Evolutionary conservation across 192 early-diverging fungal genomes (phyloP).

Genomic region (Neocallimastix lanati): DNA sequence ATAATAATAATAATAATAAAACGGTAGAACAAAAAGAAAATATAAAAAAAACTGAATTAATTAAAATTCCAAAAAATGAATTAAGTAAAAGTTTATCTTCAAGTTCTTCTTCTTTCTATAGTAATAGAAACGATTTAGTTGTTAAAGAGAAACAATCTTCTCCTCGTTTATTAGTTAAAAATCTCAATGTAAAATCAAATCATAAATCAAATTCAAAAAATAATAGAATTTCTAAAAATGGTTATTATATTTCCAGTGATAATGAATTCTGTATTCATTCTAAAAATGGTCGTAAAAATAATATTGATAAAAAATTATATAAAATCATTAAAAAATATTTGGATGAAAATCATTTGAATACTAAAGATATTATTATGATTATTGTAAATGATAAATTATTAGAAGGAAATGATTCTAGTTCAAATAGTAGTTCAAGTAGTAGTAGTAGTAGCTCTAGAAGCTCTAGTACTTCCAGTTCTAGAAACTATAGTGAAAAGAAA

Average conservation of each 20-base stretch:
- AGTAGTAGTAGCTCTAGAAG: too few relatives aligned
- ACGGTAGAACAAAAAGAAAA: too few relatives aligned
- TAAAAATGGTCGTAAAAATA: neutral
- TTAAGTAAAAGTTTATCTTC: too few relatives aligned
- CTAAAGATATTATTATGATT: neutral
- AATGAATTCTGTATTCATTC: neutral
- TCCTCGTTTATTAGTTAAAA: too few relatives aligned
- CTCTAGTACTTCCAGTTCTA: too few relatives aligned
- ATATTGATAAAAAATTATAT: neutral
- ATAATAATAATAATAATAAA: too few relatives aligned
- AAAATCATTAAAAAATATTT: neutral
- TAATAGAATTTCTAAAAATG: neutral
- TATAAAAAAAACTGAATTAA: too few relatives aligned
- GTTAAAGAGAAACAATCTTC: too few relatives aligned
- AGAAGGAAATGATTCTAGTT: neutral
- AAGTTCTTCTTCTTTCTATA: too few relatives aligned
- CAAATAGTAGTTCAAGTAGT: neutral
- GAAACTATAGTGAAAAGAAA: too few relatives aligned
- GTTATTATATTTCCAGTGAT: neutral
- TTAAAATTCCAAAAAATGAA: too few relatives aligned
- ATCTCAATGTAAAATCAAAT: neutral
- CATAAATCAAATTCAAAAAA: neutral
- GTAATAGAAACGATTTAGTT: too few relatives aligned
- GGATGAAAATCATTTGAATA: neutral
- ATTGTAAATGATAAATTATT: neutral